Conservation (phyloP, 208 protist species). For the Leptomonas seymouri region DNA sequence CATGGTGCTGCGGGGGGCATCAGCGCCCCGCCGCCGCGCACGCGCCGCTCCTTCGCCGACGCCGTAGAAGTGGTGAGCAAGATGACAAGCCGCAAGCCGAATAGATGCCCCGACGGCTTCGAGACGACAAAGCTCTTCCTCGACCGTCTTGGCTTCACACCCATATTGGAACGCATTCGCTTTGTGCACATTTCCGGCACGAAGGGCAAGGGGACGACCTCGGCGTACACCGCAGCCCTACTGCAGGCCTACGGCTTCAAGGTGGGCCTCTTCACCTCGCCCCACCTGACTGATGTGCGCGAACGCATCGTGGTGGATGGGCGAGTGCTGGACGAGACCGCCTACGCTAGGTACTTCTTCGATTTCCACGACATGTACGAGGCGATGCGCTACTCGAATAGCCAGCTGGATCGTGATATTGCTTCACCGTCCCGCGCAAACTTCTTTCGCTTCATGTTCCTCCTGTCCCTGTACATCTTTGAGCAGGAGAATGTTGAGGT, state of each 20-base stretch:
- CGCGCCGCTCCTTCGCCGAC: slow-evolving; percentile 64
- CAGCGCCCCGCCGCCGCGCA: slow-evolving; percentile 6
- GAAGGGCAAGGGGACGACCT: slow-evolving; percentile 93
- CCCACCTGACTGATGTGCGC: slow-evolving; percentile 85
- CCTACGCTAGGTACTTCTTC: slow-evolving; percentile 84
- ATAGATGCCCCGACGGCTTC: slow-evolving; percentile 84
- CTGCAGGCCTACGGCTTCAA: slow-evolving; percentile 84
- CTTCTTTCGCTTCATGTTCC: slow-evolving; percentile 90
- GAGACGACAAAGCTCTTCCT: slow-evolving; percentile 75
- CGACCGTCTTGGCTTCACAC: slow-evolving; percentile 91
- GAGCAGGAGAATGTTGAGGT: slow-evolving; percentile 85
- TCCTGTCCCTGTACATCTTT: slow-evolving; percentile 84
- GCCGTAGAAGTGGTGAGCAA: slow-evolving; percentile 54
- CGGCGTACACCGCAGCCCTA: slow-evolving; percentile 78
- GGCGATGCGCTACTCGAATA: slow-evolving; percentile 55
- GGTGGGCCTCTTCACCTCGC: slow-evolving; percentile 92
- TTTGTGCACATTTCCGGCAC: slow-evolving; percentile 94
- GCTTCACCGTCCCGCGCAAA: slow-evolving; percentile 41
- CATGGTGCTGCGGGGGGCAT: background rate
- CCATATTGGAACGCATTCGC: slow-evolving; percentile 92
- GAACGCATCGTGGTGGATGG: slow-evolving; percentile 89
- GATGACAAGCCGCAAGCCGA: slow-evolving; percentile 46
- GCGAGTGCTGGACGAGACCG: slow-evolving; percentile 53
- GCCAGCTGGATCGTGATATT: slow-evolving; percentile 57
- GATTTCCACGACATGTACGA: slow-evolving; percentile 61